A percentile compares a stretch with the other conserved stretches of the same genome.
Evolutionary conservation across 768 basidiomycete genomes (phyloP).

Genomic region (Tricholomella constricta): DNA sequence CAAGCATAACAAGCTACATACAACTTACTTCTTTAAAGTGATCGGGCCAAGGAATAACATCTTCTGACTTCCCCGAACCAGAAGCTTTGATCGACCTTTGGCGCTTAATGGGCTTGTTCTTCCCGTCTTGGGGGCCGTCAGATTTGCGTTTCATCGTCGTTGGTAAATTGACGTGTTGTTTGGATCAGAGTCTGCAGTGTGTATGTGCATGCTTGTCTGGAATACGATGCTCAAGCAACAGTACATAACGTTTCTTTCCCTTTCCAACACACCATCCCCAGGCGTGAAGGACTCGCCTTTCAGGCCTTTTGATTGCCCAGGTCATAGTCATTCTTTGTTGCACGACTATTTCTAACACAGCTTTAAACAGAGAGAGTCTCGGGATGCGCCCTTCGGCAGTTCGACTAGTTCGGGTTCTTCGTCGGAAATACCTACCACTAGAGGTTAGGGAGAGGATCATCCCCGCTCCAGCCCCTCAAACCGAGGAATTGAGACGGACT

Average conservation of each 20-base stretch:
- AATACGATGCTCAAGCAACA: too few relatives aligned
- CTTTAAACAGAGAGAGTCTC: background rate
- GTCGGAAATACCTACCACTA: slow-evolving; percentile 32
- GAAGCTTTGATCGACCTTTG: slow-evolving; percentile 5
- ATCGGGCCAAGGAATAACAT: slow-evolving; percentile 52
- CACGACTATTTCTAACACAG: background rate
- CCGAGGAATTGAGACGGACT: slow-evolving; percentile 32
- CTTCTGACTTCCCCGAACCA: slow-evolving; percentile 5
- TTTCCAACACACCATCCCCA: too few relatives aligned
- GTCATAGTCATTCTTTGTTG: too few relatives aligned
- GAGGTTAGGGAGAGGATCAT: slow-evolving; percentile 29
- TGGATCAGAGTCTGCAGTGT: background rate
- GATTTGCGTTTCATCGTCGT: slow-evolving; percentile 18
- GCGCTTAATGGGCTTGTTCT: slow-evolving; percentile 5
- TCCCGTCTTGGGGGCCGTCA: background rate
- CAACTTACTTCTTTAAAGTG: slow-evolving; percentile 62
- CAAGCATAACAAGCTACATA: slow-evolving; percentile 15
- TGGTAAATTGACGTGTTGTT: slow-evolving; percentile 3
- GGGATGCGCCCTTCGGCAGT: slow-evolving; percentile 39
- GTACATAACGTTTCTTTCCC: too few relatives aligned
- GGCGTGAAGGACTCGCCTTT: too few relatives aligned
- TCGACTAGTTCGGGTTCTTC: slow-evolving; percentile 40
- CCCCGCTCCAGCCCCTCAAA: slow-evolving; percentile 35
- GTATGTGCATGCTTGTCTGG: background rate
- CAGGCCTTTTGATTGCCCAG: too few relatives aligned